These are phyloP conservation scores for Blastomyces parvus DNA, from an alignment of 2,329 filamentous ascomycete genomes.

Conservation along the genomic window DNA sequence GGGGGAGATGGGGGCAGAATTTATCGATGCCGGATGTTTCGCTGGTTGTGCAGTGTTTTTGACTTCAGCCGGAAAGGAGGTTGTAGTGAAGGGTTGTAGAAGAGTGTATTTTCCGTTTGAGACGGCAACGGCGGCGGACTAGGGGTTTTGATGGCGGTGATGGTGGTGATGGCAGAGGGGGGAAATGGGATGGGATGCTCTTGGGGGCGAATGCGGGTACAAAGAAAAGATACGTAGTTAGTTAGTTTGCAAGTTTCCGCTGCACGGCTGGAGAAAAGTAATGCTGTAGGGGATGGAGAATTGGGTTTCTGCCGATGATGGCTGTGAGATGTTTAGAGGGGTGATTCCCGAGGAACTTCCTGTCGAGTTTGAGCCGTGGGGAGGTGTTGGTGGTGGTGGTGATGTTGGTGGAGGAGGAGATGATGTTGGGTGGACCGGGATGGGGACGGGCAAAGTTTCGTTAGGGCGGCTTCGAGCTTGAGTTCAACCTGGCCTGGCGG, in stretches of 20 bases:
- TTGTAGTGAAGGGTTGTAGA: background rate
- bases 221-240: background rate
- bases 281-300: background rate
- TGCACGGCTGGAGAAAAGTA: background rate
- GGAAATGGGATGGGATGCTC: background rate
- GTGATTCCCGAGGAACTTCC: background rate
- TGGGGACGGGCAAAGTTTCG: background rate
- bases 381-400: background rate
- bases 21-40: background rate
- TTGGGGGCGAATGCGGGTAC: background rate
- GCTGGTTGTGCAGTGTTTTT: background rate
- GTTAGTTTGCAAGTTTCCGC: background rate
- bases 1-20: background rate
- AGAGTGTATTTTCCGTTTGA: background rate
- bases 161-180: background rate
- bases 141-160: background rate
- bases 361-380: background rate
- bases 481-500: no score
- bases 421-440: background rate
- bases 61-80: background rate
- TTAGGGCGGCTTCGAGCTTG: background rate
- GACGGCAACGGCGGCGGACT: background rate
- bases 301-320: background rate
- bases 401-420: background rate
- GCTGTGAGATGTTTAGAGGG: background rate